Evolutionary conservation across 352 stramenopile species (phyloP).

Genomic region (Blastocystis sp.): DNA sequence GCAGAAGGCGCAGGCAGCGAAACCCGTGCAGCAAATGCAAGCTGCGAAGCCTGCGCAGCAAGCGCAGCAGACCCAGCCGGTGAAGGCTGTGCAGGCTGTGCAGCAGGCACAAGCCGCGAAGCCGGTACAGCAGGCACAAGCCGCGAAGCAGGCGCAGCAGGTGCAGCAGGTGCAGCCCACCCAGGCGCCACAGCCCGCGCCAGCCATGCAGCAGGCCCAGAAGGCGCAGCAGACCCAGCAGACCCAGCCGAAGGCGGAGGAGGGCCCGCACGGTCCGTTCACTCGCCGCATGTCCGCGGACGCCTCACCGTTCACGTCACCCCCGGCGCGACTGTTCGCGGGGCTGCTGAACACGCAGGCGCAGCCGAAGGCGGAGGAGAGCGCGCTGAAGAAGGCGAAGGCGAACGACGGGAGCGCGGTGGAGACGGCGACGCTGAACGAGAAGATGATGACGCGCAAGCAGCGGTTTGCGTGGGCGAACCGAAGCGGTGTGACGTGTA

Average conservation of each 20-base stretch:
- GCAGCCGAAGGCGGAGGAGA: neutral
- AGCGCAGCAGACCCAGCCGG: neutral
- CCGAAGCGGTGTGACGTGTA: neutral
- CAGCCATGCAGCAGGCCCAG: too few relatives aligned
- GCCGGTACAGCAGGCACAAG: neutral
- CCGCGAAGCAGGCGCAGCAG: neutral
- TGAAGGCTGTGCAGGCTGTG: neutral
- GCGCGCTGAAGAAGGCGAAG: conserved; percentile 14
- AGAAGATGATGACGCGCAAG: neutral
- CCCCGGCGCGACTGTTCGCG: neutral
- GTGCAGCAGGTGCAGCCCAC: neutral
- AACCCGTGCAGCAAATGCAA: neutral
- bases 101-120: neutral
- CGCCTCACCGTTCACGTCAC: neutral
- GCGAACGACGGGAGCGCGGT: neutral
- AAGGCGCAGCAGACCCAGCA: neutral
- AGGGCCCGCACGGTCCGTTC: neutral
- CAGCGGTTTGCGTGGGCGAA: conserved; percentile 31
- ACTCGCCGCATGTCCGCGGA: neutral
- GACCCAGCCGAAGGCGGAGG: neutral
- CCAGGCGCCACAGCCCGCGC: neutral
- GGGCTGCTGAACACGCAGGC: neutral
- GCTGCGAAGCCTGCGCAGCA: neutral
- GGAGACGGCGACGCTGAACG: neutral
- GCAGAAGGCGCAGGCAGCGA: neutral